phyloP scores from a whole-genome alignment of 768 basidiomycete species.

The Leccinum rimulosum region DNA sequence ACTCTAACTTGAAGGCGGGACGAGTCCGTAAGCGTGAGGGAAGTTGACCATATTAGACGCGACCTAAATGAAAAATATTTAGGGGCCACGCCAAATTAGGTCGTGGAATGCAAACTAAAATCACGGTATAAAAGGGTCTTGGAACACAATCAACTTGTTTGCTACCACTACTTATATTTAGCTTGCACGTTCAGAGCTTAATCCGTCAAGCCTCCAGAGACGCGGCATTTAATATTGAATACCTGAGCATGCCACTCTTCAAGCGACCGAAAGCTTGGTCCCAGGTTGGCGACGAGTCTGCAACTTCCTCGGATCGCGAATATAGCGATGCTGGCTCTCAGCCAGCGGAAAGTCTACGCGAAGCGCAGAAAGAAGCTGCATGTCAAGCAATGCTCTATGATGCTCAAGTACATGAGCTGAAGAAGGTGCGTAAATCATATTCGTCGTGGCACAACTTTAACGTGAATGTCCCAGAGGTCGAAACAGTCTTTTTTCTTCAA shows the following conservation, averaged over 20 bases:
- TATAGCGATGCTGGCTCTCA: constrained; percentile 4
- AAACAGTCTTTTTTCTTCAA: constrained; percentile 24
- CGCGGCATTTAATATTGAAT: not conserved
- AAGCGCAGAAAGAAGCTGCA: constrained; percentile 21
- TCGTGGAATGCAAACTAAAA: not conserved
- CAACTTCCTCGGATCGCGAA: constrained; percentile 13
- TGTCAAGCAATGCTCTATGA: constrained; percentile 25
- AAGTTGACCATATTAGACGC: no score
- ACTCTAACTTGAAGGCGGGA: no score
- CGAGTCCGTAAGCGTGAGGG: no score
- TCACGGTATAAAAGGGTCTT: no score
- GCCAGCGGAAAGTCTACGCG: constrained; percentile 2
- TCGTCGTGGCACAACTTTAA: not conserved
- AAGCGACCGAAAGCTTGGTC: constrained; percentile 34
- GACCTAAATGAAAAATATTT: no score
- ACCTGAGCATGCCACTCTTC: constrained; percentile 30
- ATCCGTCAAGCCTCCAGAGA: not conserved
- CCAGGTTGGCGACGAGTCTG: constrained; percentile 7
- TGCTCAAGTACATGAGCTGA: constrained; percentile 28
- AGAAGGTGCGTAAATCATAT: constrained; percentile 10
- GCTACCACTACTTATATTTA: not conserved
- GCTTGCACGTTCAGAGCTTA: not conserved
- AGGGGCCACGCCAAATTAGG: not conserved
- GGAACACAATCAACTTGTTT: not conserved
- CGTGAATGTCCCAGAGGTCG: constrained; percentile 10